Conservation (phyloP, 2,329 filamentous ascomycete genomes). For the Neofusicoccum kwambonambiense region DNA sequence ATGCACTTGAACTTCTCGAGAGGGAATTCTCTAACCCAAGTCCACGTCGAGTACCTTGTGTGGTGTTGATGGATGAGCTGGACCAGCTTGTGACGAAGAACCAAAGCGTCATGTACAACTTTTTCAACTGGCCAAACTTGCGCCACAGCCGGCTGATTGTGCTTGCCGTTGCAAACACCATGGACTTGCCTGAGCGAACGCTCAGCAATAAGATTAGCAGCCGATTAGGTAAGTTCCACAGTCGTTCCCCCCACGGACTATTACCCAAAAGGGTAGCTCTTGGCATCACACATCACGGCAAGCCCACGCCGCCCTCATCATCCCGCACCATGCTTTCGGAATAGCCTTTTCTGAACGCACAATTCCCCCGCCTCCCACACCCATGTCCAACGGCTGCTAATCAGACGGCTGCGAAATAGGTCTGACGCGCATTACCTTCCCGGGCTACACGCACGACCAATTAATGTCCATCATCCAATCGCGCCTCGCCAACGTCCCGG, state of each 20-base stretch:
- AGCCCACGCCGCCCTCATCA: background rate
- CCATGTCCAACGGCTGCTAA: background rate
- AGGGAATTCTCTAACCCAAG: conserved; percentile 90
- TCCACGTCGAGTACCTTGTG: conserved; percentile 86
- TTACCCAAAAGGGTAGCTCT: conserved; percentile 1
- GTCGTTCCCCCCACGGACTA: conserved; percentile 21
- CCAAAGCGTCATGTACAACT: conserved; percentile 99
- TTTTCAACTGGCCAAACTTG: conserved; percentile 97
- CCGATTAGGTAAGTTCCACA: conserved; percentile 49
- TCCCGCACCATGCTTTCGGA: background rate
- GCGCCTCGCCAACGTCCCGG: conserved; percentile 83
- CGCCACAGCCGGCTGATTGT: conserved; percentile 92
- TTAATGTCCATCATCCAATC: conserved; percentile 96
- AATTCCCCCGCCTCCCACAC: background rate
- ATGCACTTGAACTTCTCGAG: conserved; percentile 87
- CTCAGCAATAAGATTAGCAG: conserved; percentile 98
- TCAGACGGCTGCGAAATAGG: conserved; percentile 41
- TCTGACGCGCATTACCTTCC: conserved; percentile 91
- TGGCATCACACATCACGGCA: background rate
- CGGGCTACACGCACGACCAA: conserved; percentile 95
- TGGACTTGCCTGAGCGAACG: conserved; percentile 95
- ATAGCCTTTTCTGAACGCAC: background rate
- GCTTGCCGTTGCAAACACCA: conserved; percentile 95
- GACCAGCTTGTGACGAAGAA: conserved; percentile 98
- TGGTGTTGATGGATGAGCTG: conserved; percentile 97